Base-by-base conservation (phyloP, 2,329 filamentous ascomycete genomes). In the Aureobasidium subglaciale region DNA sequence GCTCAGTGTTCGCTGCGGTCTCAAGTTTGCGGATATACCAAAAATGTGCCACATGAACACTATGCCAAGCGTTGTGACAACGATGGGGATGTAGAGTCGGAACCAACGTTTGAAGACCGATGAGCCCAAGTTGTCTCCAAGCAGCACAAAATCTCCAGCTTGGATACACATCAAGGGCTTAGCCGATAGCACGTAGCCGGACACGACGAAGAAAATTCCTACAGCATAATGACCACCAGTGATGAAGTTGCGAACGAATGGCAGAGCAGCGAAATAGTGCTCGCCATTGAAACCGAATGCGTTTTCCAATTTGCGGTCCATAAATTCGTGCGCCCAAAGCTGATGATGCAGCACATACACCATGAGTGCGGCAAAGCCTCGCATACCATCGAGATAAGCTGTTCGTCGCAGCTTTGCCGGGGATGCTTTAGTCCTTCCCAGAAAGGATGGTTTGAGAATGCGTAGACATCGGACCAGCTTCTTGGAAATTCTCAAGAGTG, bases 281-380 rank as follows among this genome's bases (percentile, higher is more conserved):
- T 74, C 68, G 59, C 73, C 70, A 1, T 77, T 63, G 62, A 78
- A 76, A 34, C 79, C 75, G 59, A 74, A 86, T 7, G 74, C 74
- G 41, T 77, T 76, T 61, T 83, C 79, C n/a, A 83, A 69, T n/a
- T n/a, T n/a, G n/a, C n/a, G n/a, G n/a, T n/a, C n/a, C 1, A 73
- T 67, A 8, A 61, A 49, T 37, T 72, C 71, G 66, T 82, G 83
- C 41, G 74, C 75, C 81, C 81, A 84, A 5, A 69, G 58, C 60
- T 79, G 68, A 64, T 85, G 76, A 65, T 85, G 81, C 52, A 84
- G 80, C 61, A 77, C 74, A 66, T 85, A 87, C 10, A 87, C 84
- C 24, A 87, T 64, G 25, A 87, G 74, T 2, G 84, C 82, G 5
- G 84, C 83, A 58, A 87, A 84, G 2, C 84, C 84, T 63, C 84